A percentile compares a stretch with the other conserved stretches of the same genome.
Conservation (phyloP, 108 stramenopile genomes). For the Mediolabrus comicus region DNA sequence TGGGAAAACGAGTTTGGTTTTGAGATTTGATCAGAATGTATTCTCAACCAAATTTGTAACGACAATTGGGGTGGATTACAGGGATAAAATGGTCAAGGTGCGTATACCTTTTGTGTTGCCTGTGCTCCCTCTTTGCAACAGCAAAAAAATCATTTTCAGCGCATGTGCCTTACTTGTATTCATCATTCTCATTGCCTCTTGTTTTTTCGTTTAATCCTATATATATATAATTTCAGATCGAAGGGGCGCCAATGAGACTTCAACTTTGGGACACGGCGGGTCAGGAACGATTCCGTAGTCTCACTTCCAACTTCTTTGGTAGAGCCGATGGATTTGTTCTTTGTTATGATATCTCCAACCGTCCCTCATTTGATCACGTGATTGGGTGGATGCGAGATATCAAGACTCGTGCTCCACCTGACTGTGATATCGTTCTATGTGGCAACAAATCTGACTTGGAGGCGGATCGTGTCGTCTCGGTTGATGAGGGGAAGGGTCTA, state of each 20-base stretch:
- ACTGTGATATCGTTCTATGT: conserved; percentile 86
- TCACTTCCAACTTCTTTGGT: conserved; percentile 95
- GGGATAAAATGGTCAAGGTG: conserved; percentile 94
- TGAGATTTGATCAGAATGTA: conserved; percentile 90
- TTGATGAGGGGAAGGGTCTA: conserved; percentile 83
- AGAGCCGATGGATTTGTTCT: conserved; percentile 92
- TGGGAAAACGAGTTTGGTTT: conserved; percentile 88
- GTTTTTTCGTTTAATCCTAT: not conserved
- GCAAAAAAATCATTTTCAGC: not conserved
- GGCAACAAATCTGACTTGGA: conserved; percentile 88
- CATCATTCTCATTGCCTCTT: not conserved
- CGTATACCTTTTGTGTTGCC: not conserved
- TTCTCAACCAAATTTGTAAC: conserved; percentile 93
- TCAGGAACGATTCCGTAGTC: conserved; percentile 91
- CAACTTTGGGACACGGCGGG: conserved; percentile 96
- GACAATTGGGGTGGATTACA: conserved; percentile 94
- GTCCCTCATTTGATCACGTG: conserved; percentile 90
- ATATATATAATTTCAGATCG: conserved; percentile 53
- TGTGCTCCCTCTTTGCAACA: not conserved
- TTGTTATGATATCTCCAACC: conserved; percentile 87
- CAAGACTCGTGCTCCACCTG: conserved; percentile 86
- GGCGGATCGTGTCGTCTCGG: conserved; percentile 74
- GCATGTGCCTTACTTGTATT: not conserved
- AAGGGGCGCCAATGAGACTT: conserved; percentile 84
- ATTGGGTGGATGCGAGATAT: conserved; percentile 94